Evolutionary conservation across 768 basidiomycete genomes (phyloP).

Genomic region (Rhizopogon roseolus): DNA sequence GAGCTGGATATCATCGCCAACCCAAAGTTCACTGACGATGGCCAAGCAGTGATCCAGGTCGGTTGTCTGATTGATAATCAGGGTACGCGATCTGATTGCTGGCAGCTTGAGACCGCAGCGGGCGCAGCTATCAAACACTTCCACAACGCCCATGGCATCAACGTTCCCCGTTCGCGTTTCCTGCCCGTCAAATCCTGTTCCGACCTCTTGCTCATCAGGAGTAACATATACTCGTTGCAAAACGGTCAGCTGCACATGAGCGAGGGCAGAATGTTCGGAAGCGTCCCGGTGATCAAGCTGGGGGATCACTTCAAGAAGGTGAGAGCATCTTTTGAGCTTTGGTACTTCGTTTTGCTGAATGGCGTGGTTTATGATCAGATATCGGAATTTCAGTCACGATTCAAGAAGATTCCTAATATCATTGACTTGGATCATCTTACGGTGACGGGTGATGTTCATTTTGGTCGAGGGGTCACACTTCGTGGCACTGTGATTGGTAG

Average conservation of each 20-base stretch:
- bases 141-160: slow-evolving; percentile 87
- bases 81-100: slow-evolving; percentile 3
- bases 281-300: slow-evolving; percentile 93
- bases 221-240: slow-evolving; percentile 85
- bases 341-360: not conserved
- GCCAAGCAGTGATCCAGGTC: slow-evolving; percentile 78
- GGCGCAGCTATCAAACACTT: slow-evolving; percentile 95
- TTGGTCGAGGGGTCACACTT: slow-evolving; percentile 81
- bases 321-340: slow-evolving; percentile 3
- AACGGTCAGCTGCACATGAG: slow-evolving; percentile 89
- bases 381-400: slow-evolving; percentile 87
- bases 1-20: slow-evolving; percentile 96
- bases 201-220: slow-evolving; percentile 85
- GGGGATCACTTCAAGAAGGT: slow-evolving; percentile 98
- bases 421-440: slow-evolving; percentile 93
- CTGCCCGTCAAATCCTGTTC: slow-evolving; percentile 89
- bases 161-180: slow-evolving; percentile 93
- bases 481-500: slow-evolving; percentile 84
- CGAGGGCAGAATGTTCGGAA: slow-evolving; percentile 75
- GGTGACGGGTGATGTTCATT: slow-evolving; percentile 87
- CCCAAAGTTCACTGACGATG: slow-evolving; percentile 82
- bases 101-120: slow-evolving; percentile 81
- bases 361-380: slow-evolving; percentile 37
- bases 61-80: not conserved
- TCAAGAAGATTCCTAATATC: slow-evolving; percentile 91